Percentiles rank a stretch among this genome's conserved stretches.
Conservation (phyloP, 2,329 filamentous ascomycete genomes). For the Pleomassaria siparia region DNA sequence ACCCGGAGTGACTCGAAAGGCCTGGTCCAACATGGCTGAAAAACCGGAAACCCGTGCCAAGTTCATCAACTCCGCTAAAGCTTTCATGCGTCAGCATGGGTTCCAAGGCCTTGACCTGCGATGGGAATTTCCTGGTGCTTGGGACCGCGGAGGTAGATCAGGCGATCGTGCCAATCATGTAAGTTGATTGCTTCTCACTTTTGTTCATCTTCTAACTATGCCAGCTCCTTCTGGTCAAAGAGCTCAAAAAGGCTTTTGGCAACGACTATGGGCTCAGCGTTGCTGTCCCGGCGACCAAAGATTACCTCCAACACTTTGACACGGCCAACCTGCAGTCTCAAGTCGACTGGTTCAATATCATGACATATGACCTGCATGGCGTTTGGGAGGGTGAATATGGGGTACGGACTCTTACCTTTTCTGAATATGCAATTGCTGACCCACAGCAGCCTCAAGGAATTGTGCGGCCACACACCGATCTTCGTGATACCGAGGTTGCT, state of each 20-base stretch:
- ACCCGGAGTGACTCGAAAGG: conserved; percentile 27
- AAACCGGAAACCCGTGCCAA: conserved; percentile 20
- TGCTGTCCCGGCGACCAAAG: conserved; percentile 23
- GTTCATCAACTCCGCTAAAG: conserved; percentile 44
- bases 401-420: neutral
- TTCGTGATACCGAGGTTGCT: conserved; percentile 48
- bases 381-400: conserved; percentile 30
- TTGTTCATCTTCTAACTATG: neutral
- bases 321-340: conserved; percentile 40
- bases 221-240: neutral
- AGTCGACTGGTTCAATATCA: conserved; percentile 31
- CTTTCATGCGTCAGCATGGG: conserved; percentile 45
- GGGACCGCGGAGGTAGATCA: neutral
- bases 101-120: conserved; percentile 49
- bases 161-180: neutral
- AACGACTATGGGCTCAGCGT: conserved; percentile 27
- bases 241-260: conserved; percentile 12
- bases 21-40: conserved; percentile 33
- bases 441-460: conserved; percentile 13
- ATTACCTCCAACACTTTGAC: conserved; percentile 33
- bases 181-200: neutral
- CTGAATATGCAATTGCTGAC: conserved; percentile 18
- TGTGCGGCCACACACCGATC: conserved; percentile 45
- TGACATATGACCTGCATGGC: conserved; percentile 47
- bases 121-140: conserved; percentile 42